Base-by-base conservation (phyloP, 352 stramenopile genomes). In the Globisporangium orthogonon region DNA sequence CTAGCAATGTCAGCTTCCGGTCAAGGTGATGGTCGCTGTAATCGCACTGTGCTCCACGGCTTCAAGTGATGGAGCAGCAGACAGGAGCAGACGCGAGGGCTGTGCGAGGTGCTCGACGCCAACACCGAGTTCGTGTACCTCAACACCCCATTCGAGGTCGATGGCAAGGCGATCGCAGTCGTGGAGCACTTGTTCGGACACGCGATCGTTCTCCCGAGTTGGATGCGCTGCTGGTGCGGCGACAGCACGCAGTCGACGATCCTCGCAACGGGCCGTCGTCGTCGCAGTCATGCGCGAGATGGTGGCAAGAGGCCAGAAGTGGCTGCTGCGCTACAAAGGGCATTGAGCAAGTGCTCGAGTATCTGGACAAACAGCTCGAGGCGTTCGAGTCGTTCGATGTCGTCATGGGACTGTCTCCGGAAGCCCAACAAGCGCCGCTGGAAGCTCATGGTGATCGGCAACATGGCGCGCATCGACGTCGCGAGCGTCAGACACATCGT, bases 31-130 rank as follows among this genome's bases (percentile, higher is more conserved):
- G 7, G 35, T 11, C 35, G 73, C 70, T 49, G 69, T 83, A 23
- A 68, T 70, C 17, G 69, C 78, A 48, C 50, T 83, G 14, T 83
- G 73, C 39, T 83, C 23, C 74, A 85, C 50, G 74, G 74, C 29
- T 85, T 76, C 46, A 70, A 48, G 69, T 85, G 49, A 81, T 85
- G 72, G 40, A 70, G 48, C 57, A 74, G 48, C 74, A 85, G 49
- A 71, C 65, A 70, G 45, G 57, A 74, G 48, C 74, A 85, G 49
- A 71, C 65, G 14, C 71, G 67, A 15, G 68, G 63, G 2, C 60
- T 85, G 66, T 70, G 65, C 41, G 54, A 60, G 5, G 63, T 54
- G 29, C 50, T 82, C 17, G 69, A 69, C 4, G 31, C 60, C 4
- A 63, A 61, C 31, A 66, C 72, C n/a, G 70, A 80, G 51, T 80